A percentile compares a stretch with the other conserved stretches of the same genome.
Conservation (phyloP, 2,329 filamentous ascomycete species). For the Colletotrichum cordylinicola region DNA sequence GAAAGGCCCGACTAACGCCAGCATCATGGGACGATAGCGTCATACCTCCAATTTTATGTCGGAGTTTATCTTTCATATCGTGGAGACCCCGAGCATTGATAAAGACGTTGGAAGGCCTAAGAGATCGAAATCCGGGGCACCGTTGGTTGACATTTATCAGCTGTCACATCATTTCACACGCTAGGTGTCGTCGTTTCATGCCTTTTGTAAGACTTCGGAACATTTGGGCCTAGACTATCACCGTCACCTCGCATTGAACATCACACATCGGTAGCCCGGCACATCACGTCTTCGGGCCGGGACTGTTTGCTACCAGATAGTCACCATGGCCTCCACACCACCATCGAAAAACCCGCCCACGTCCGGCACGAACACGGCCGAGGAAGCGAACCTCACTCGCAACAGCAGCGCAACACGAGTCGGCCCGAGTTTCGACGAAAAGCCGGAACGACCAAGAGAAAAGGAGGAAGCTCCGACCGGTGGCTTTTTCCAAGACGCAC, state of each 20-base stretch:
- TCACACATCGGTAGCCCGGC: background rate
- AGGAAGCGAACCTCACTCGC: background rate
- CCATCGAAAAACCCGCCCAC: background rate
- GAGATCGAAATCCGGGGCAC: background rate
- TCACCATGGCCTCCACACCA: background rate
- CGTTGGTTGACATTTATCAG: background rate
- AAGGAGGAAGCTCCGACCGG: background rate
- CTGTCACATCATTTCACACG: background rate
- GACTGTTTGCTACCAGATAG: background rate
- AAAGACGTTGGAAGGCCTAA: background rate
- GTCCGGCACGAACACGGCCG: background rate
- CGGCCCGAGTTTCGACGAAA: constrained; percentile 1
- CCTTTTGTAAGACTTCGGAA: background rate
- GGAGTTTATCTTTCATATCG: background rate
- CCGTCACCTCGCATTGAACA: background rate
- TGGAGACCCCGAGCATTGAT: background rate
- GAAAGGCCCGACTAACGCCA: background rate
- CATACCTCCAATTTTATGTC: constrained; percentile 5
- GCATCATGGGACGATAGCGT: background rate
- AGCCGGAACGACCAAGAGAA: background rate
- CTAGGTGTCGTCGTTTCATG: background rate
- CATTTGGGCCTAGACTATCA: background rate
- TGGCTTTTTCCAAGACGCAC: constrained; percentile 1
- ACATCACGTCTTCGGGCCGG: background rate
- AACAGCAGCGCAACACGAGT: constrained; percentile 8